phyloP scores from a whole-genome alignment of 257 asterid genomes.

The Solanum infundibuliforme region DNA sequence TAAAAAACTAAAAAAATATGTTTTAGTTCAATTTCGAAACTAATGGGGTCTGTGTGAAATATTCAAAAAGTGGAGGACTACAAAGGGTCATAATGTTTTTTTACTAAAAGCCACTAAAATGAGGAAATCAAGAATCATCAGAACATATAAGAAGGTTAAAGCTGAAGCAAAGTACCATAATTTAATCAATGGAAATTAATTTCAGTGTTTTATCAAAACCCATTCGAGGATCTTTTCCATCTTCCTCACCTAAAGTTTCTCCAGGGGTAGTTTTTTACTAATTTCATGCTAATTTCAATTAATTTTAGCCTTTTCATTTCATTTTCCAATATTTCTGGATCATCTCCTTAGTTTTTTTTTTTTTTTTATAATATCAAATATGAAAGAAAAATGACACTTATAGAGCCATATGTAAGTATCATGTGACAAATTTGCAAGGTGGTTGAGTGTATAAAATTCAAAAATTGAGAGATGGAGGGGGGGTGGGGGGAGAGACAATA shows the following conservation, averaged over 20 bases:
- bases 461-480: background rate
- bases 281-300: background rate
- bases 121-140: background rate
- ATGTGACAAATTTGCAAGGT: background rate
- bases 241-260: background rate
- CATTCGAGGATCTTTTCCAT: background rate
- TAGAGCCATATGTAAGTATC: background rate
- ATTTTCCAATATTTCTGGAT: background rate
- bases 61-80: background rate
- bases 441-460: background rate
- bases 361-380: background rate
- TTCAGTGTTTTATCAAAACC: background rate
- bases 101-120: background rate
- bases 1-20: background rate
- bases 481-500: background rate
- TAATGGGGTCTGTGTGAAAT: background rate
- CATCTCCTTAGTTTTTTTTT: background rate
- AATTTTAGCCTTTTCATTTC: background rate
- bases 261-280: background rate
- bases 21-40: background rate
- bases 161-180: background rate
- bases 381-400: background rate
- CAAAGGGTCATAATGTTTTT: background rate
- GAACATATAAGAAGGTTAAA: background rate
- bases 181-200: background rate